Percentiles rank a stretch among this genome's conserved stretches.
phyloP scores from a whole-genome alignment of 495 filamentous ascomycete species.

The Daldinia vernicosa region DNA sequence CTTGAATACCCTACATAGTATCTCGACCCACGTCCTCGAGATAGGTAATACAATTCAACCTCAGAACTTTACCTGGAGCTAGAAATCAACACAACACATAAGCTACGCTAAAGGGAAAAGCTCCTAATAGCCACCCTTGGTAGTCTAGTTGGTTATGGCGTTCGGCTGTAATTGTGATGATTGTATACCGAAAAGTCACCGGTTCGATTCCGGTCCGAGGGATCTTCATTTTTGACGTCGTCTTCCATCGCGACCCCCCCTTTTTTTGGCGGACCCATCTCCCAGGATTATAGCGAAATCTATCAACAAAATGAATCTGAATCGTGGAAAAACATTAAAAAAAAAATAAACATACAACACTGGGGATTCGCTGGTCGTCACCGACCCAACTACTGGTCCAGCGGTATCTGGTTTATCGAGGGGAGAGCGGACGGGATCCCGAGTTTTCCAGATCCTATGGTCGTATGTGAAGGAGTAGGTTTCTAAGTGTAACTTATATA shows the following conservation, averaged over 20 bases:
- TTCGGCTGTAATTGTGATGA: conserved; percentile 33
- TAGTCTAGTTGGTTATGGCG: conserved; percentile 40
- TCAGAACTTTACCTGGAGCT: background rate
- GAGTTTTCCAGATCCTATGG: conserved; percentile 56
- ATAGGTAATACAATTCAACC: background rate
- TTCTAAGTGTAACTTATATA: background rate
- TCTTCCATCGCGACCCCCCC: background rate
- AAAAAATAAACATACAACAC: conserved; percentile 57
- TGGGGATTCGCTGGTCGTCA: conserved; percentile 53
- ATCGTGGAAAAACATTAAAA: conserved; percentile 10
- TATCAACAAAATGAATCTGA: background rate
- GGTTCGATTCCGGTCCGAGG: conserved; percentile 37
- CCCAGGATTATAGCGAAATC: background rate
- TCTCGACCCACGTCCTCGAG: background rate
- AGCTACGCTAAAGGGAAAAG: background rate
- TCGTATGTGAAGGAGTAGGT: conserved; percentile 46
- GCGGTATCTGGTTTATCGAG: conserved; percentile 50
- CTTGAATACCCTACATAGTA: background rate
- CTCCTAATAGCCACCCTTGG: conserved; percentile 10
- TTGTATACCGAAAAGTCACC: conserved; percentile 39
- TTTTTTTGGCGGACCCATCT: background rate
- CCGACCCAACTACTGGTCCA: conserved; percentile 58
- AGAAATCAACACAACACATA: background rate
- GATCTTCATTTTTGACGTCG: conserved; percentile 19
- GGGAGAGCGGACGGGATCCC: conserved; percentile 62